Base-by-base conservation (phyloP, 2,329 filamentous ascomycete genomes). In the Orbilia javanica region DNA sequence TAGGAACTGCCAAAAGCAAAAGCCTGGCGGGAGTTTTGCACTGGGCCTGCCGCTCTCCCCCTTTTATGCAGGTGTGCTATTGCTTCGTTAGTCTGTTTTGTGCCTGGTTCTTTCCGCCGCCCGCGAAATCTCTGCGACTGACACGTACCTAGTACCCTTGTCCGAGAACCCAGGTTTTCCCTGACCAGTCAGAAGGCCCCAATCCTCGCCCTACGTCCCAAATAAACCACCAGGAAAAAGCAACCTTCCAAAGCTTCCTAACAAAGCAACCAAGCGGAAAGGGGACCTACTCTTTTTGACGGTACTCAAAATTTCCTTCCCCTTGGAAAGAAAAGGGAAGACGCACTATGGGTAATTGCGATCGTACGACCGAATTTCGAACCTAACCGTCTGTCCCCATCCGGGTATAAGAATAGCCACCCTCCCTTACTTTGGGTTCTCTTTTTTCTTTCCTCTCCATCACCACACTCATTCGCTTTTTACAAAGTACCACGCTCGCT, bases 401-500 rank as follows among this genome's bases (percentile, higher is more conserved):
- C 53, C 62, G 42, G 63, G 67, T 78, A 78, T 78, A 78, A 78
- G 74, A 78, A 72, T 6, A 63, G 74, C 55, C 67, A 78, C 50
- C 66, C 74, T 78, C 67, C 74, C 73, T 71, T 65, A 77, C 73
- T 66, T 77, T 63, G 31, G 36, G 34, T 63, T 63, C 62, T 63
- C 52, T 67, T 71, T 46, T 63, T 78, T 72, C 53, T 68, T 68
- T 64, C 53, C 74, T 60, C n/a, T 78, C 73, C 52, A 66, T 57
- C 74, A 78, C 74, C 74, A 78, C 74, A 77, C 74, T 72, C 74
- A 68, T 52, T 78, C 74, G 74, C 74, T 78, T 78, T 70, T 78
- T 55, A 78, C 74, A 78, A 78, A 78, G 74, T 78, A 78, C 74
- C 74, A 78, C 74, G 74, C 74, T 72, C 67, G 74, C 74, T 78